Evolutionary conservation across 1,284 basidiomycete genomes (phyloP).

Genomic region (Cystobasidium sp.): DNA sequence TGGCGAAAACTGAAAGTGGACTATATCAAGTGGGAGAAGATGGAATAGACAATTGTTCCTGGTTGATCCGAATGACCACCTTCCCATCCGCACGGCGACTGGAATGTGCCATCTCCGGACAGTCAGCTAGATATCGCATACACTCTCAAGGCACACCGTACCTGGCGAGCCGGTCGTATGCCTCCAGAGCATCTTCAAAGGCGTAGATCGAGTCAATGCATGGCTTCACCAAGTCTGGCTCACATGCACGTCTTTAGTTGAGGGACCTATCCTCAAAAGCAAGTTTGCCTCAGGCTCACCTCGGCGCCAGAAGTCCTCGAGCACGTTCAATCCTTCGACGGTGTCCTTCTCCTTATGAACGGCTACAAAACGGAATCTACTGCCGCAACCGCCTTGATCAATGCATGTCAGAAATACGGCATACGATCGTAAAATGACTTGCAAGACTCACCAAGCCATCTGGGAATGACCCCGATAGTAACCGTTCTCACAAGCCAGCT

Average conservation of each 20-base stretch:
- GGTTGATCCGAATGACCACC: constrained; percentile 1
- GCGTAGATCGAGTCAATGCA: constrained; percentile 13
- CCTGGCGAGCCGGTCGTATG: constrained; percentile 1
- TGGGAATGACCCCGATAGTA: background rate
- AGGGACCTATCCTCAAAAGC: background rate
- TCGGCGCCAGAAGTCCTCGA: background rate
- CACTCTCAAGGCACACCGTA: background rate
- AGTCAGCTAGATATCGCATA: background rate
- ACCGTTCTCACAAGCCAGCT: background rate
- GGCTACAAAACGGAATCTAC: constrained; percentile 1
- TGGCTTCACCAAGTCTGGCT: constrained; percentile 5
- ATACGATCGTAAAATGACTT: too few species aligned
- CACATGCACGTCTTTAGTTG: background rate
- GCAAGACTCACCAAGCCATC: constrained; percentile 15
- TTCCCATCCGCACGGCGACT: constrained; percentile 33
- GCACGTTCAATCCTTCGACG: background rate
- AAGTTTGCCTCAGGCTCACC: background rate
- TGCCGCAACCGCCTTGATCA: background rate
- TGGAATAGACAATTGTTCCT: constrained; percentile 5
- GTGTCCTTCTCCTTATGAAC: background rate
- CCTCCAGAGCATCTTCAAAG: constrained; percentile 15
- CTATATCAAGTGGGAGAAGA: constrained; percentile 39
- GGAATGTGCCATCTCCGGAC: background rate
- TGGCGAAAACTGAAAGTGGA: constrained; percentile 38
- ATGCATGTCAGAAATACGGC: background rate